Percentiles rank a stretch among this genome's conserved stretches.
These are phyloP conservation scores for Neonothopanus nambi DNA, from an alignment of 1,284 basidiomycete genomes.

Conservation along the genomic window DNA sequence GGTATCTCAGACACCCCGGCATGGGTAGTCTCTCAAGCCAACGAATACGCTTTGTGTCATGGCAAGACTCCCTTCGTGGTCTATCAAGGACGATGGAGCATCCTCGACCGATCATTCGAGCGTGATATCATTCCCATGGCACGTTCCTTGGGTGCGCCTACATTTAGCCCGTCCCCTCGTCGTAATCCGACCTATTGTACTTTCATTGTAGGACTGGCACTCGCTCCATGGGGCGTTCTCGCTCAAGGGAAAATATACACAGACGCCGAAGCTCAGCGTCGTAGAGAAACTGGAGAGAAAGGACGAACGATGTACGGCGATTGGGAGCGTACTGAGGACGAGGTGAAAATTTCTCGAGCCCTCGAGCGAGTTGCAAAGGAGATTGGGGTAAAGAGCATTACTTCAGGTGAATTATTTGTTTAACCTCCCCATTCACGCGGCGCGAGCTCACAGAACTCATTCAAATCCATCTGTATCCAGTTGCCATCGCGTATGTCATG, in stretches of 20 bases:
- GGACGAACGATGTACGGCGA: slow-evolving; percentile 22
- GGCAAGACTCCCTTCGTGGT: slow-evolving; percentile 49
- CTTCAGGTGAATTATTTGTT: slow-evolving; percentile 20
- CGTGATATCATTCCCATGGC: slow-evolving; percentile 58
- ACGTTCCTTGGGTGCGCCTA: slow-evolving; percentile 36
- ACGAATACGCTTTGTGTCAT: slow-evolving; percentile 48
- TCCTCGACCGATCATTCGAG: slow-evolving; percentile 49
- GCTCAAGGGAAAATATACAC: slow-evolving; percentile 38
- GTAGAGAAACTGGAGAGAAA: slow-evolving; percentile 35
- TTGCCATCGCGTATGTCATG: slow-evolving; percentile 42
- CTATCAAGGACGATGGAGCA: slow-evolving; percentile 55
- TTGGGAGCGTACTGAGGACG: slow-evolving; percentile 33
- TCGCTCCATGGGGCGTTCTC: slow-evolving; percentile 45
- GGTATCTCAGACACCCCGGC: slow-evolving; percentile 43
- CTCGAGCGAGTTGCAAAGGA: slow-evolving; percentile 37
- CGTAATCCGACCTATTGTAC: not conserved
- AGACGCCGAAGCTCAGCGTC: slow-evolving; percentile 35
- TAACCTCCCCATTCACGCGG: not conserved
- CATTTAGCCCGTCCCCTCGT: not conserved
- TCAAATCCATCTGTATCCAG: slow-evolving; percentile 18
- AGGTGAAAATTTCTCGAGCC: slow-evolving; percentile 32
- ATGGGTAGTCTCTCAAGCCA: slow-evolving; percentile 50
- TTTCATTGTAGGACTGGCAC: slow-evolving; percentile 28
- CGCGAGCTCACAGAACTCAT: not conserved
- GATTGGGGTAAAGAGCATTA: slow-evolving; percentile 29